These are phyloP conservation scores for Eudorina sp. DNA, from an alignment of 139 green algal genomes.

Conservation along the genomic window DNA sequence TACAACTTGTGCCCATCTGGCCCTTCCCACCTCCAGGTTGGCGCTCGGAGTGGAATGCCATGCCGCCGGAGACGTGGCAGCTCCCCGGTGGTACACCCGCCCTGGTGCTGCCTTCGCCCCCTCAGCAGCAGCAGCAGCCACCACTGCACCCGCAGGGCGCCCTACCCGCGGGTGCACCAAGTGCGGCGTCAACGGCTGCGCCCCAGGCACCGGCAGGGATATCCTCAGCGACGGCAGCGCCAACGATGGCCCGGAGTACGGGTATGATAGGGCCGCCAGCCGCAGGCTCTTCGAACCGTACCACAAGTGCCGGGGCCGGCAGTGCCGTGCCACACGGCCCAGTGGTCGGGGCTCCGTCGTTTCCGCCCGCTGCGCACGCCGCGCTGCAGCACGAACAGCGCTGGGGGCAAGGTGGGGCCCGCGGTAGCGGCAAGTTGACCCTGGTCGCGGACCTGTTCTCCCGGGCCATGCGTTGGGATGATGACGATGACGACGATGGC, in stretches of 20 bases:
- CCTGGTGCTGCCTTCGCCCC: background rate
- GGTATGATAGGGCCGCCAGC: no score
- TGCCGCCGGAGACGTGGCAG: slow-evolving; percentile 42
- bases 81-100: background rate
- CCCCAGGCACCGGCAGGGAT: background rate
- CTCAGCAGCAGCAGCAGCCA: background rate
- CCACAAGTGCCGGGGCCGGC: no score
- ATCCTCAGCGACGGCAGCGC: slow-evolving; percentile 1
- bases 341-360: no score
- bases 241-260: no score
- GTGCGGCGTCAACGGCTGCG: background rate
- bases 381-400: background rate
- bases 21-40: slow-evolving; percentile 31
- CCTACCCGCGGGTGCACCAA: background rate
- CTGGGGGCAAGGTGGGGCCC: background rate
- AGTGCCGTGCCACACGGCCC: no score
- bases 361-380: no score
- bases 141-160: background rate
- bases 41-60: slow-evolving; percentile 39
- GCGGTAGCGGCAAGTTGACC: background rate
- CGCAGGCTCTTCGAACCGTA: no score
- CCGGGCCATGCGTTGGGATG: background rate
- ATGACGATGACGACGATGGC: background rate
- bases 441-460: background rate
- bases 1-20: background rate